Evolutionary conservation across 1,284 basidiomycete genomes (phyloP).

Genomic region (Somion occarium): DNA sequence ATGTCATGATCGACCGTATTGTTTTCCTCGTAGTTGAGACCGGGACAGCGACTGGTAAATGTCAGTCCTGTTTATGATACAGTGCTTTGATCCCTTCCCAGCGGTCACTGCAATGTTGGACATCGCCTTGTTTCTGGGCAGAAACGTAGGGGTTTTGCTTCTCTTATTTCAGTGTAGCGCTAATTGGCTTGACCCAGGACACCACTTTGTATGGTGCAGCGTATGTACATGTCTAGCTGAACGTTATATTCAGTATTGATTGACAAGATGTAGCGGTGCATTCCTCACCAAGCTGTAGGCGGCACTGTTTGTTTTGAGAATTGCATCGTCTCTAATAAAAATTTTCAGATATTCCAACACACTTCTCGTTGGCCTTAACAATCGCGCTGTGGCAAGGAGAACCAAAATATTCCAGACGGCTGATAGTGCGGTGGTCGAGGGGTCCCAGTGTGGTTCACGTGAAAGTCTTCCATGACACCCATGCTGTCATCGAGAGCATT

Average conservation of each 20-base stretch:
- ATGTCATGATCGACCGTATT: not conserved
- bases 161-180: not conserved
- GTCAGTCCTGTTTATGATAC: not conserved
- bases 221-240: no score
- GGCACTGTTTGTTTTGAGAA: not conserved
- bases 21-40: not conserved
- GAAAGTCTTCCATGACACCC: no score
- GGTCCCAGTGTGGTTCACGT: no score
- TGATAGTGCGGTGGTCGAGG: no score
- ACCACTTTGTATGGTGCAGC: no score
- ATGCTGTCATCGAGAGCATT: no score
- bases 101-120: not conserved
- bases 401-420: no score
- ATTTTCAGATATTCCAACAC: not conserved
- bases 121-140: not conserved
- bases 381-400: no score
- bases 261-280: not conserved
- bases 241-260: not conserved
- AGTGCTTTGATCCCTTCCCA: not conserved
- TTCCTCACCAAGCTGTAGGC: not conserved
- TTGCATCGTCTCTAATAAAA: not conserved
- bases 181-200: not conserved
- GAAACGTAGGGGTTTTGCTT: not conserved
- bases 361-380: not conserved
- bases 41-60: not conserved